A percentile compares a stretch with the other conserved stretches of the same genome.
These are phyloP conservation scores for Sporothrix euskadiensis DNA, from an alignment of 2,329 filamentous ascomycete species.

Conservation along the genomic window DNA sequence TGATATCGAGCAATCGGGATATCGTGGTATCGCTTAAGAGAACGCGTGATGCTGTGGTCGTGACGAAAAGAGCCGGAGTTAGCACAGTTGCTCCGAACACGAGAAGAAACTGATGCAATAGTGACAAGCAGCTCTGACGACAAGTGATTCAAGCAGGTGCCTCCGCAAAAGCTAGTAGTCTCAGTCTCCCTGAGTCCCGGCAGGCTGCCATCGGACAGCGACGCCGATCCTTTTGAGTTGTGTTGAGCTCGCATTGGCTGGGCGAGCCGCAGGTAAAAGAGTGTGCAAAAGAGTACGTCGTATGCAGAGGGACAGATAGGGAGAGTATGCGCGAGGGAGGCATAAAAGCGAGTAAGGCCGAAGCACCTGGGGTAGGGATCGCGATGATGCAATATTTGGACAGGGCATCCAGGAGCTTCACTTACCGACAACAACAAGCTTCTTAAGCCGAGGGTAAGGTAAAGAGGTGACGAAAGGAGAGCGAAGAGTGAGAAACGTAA, in stretches of 20 bases:
- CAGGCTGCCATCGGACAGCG: conserved; percentile 9
- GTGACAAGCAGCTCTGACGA: not conserved
- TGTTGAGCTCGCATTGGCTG: not conserved
- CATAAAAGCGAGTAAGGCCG: not conserved
- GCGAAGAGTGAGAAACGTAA: not conserved
- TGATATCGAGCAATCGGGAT: not conserved
- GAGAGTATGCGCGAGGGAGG: not conserved
- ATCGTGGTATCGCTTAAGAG: not conserved
- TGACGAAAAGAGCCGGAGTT: not conserved
- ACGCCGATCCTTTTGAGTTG: not conserved
- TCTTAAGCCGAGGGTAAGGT: not conserved
- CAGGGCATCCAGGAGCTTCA: not conserved
- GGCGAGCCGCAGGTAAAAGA: not conserved
- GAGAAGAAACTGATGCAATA: not conserved
- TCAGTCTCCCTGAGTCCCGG: not conserved
- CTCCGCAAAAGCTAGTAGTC: not conserved
- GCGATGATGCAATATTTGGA: not conserved
- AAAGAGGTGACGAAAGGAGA: not conserved
- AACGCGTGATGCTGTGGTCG: not conserved
- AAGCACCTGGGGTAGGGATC: not conserved
- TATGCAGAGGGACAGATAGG: not conserved
- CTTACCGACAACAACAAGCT: conserved; percentile 1
- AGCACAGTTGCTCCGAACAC: not conserved
- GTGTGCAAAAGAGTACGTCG: not conserved
- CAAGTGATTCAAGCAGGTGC: not conserved